These are phyloP conservation scores for barrel medic (Medicago truncatula) DNA, from an alignment of 306 rosid genomes.

Conservation along the genomic window DNA sequence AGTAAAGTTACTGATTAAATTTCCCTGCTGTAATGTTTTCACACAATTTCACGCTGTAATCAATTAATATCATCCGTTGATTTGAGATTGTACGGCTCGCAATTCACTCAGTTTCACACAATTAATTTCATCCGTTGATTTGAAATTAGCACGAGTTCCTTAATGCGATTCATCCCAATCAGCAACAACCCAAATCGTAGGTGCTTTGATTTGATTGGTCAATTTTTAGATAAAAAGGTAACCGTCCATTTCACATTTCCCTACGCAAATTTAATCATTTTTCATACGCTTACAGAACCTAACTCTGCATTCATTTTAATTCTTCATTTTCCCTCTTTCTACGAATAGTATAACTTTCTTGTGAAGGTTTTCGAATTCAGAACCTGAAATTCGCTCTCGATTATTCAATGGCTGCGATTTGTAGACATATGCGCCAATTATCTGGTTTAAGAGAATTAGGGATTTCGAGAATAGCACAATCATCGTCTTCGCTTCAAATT, in stretches of 20 bases:
- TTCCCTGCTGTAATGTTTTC: too few relatives aligned
- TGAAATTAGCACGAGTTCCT: too few relatives aligned
- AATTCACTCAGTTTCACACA: too few relatives aligned
- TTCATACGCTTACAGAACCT: not conserved
- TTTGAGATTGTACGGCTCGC: too few relatives aligned
- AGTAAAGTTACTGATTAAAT: too few relatives aligned
- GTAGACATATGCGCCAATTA: slow-evolving; percentile 54
- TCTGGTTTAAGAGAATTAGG: slow-evolving; percentile 48
- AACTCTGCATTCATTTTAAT: too few relatives aligned
- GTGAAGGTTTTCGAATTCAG: slow-evolving; percentile 3
- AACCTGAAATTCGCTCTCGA: not conserved
- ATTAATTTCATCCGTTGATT: too few relatives aligned
- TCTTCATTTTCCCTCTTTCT: not conserved
- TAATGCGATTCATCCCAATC: not conserved
- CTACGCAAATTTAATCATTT: not conserved
- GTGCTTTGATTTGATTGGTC: too few relatives aligned
- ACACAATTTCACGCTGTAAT: too few relatives aligned
- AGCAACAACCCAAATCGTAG: not conserved
- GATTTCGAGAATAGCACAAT: slow-evolving; percentile 41
- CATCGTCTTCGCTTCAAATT: slow-evolving; percentile 20
- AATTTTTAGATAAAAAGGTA: not conserved
- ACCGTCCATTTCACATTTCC: slow-evolving; percentile 1
- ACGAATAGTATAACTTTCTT: not conserved
- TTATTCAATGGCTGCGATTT: slow-evolving; percentile 60
- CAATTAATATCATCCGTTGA: too few relatives aligned